Percentiles rank a stretch among this genome's conserved stretches.
Conservation (phyloP, 768 basidiomycete species). For the Rhodotorula toruloides region DNA sequence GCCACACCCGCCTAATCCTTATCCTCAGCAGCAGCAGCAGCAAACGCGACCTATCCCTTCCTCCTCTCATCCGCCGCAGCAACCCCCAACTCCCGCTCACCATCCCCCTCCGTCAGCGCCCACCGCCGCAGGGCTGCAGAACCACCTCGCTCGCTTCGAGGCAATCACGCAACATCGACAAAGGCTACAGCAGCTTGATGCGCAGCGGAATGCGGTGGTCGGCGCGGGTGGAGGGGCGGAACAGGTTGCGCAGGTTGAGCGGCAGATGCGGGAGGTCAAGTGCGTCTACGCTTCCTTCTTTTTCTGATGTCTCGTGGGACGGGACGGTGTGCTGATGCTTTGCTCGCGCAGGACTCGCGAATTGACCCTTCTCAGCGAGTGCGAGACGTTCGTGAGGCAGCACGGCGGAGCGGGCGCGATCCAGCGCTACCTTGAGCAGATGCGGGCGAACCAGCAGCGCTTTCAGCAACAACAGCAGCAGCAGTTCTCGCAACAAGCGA, state of each 20-base stretch:
- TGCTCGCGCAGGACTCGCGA: background rate
- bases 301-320: background rate
- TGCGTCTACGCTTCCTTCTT: background rate
- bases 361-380: background rate
- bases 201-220: background rate
- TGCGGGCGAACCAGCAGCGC: background rate
- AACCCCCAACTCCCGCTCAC: background rate
- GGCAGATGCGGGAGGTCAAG: slow-evolving; percentile 17
- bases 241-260: slow-evolving; percentile 1
- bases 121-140: slow-evolving; percentile 9
- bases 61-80: background rate
- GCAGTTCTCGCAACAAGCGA: no score
- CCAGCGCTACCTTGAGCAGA: background rate
- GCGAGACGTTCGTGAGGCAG: background rate
- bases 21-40: background rate
- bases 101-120: no score
- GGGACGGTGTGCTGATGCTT: background rate
- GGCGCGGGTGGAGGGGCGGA: background rate
- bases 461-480: background rate
- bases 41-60: background rate
- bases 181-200: slow-evolving; percentile 2
- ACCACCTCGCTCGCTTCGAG: slow-evolving; percentile 12
- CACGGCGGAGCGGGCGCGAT: background rate
- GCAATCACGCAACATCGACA: background rate
- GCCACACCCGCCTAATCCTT: background rate